Evolutionary conservation across 139 green algal species (phyloP), one percentile per base, ranked within the genome.

Genomic region (Gonium pectorale): DNA sequence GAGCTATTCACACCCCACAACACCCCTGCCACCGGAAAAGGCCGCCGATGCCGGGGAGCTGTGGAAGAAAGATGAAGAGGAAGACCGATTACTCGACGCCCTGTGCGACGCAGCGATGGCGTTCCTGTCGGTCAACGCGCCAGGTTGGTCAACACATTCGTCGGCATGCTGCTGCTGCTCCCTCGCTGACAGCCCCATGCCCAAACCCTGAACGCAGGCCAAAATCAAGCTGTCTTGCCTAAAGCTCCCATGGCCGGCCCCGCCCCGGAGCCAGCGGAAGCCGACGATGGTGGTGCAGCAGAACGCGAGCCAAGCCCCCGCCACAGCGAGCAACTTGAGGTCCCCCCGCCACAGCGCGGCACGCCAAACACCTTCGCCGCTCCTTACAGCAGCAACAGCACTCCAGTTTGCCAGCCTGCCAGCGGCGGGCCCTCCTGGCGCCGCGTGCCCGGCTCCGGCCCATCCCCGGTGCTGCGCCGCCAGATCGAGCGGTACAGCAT

Each of bases 401-500:
- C 43, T 17, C 43, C 43, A 60, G 4, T 3, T 17, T 27, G 26
- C 43, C 46, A 27, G 5, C 43, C 43, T 29, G 27, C 41, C 13
- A 60, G 44, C 21, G 21, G 24, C 43, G 46, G 68, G 43, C 60
- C 43, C 5, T 60, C 60, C 43, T 43, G 44, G 26, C 68, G 43
- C n/a, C 49, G 17, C 17, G 68, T 77, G 26, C 60, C 29, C 31
- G 68, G 68, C 2, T 56, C 68, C 9, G 68, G 68, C 6, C 68
- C 68, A 6, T 77, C 68, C 19, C 68, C 68, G 6, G 29, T 77
- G 7, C 44, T 77, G 43, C 41, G 46, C 22, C 68, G 41, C 27
- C 68, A 77, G 4, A 44, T 62, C 26, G 31, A 77, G 43, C 68
- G 68, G 5, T 77, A 77, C 44, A 77, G 68, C 24, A 27, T 77